Conservation (phyloP, 495 filamentous ascomycete species). For the Aspergillus steynii region DNA sequence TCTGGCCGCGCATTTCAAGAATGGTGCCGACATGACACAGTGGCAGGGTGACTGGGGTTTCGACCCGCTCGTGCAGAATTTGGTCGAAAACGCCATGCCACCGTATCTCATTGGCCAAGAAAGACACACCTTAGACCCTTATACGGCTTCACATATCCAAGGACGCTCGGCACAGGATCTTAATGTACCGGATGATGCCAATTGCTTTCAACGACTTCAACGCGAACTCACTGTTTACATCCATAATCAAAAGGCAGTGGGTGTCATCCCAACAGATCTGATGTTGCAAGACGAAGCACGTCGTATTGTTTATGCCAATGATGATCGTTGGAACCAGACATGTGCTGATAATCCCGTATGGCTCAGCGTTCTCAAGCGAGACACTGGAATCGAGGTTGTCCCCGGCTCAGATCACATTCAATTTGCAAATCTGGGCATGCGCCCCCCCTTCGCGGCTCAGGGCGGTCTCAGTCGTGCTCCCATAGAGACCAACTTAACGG, state of each 20-base stretch:
- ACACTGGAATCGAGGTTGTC: slow-evolving; percentile 50
- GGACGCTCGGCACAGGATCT: slow-evolving; percentile 22
- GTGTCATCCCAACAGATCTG: slow-evolving; percentile 57
- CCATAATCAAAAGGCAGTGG: slow-evolving; percentile 44
- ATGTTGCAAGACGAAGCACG: slow-evolving; percentile 65
- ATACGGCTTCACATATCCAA: slow-evolving; percentile 25
- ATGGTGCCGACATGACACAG: slow-evolving; percentile 68
- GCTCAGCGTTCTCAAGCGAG: slow-evolving; percentile 67
- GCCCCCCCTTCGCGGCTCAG: slow-evolving; percentile 39
- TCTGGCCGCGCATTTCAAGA: slow-evolving; percentile 72
- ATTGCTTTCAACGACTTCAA: slow-evolving; percentile 54
- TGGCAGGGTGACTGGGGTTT: slow-evolving; percentile 85
- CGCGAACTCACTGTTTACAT: slow-evolving; percentile 59
- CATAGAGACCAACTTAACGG: slow-evolving; percentile 33
- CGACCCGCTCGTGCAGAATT: slow-evolving; percentile 62
- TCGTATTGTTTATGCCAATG: slow-evolving; percentile 61
- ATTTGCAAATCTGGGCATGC: slow-evolving; percentile 40
- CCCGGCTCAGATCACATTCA: slow-evolving; percentile 37
- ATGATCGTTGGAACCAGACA: slow-evolving; percentile 73
- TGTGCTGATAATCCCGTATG: slow-evolving; percentile 65
- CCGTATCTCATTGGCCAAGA: slow-evolving; percentile 55
- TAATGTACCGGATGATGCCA: slow-evolving; percentile 37
- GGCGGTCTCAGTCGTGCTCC: slow-evolving; percentile 33
- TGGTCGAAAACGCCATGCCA: slow-evolving; percentile 73
- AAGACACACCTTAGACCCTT: slow-evolving; percentile 38